phyloP scores from a whole-genome alignment of 495 filamentous ascomycete genomes.

The Penicillium canescens region DNA sequence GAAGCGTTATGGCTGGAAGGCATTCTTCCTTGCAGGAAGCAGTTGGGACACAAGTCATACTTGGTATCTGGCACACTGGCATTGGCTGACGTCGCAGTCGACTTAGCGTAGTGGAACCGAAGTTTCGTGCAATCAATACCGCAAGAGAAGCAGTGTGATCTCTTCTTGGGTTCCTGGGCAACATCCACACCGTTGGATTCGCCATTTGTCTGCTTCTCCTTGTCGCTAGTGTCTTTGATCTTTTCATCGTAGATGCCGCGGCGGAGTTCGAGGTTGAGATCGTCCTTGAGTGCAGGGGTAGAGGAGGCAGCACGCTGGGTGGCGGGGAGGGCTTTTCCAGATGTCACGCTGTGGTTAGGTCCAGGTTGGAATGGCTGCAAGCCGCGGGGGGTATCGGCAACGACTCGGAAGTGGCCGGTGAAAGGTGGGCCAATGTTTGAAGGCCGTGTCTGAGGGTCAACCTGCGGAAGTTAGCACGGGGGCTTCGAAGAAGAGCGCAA shows the following conservation, averaged over 20 bases:
- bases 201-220: slow-evolving; percentile 74
- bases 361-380: slow-evolving; percentile 93
- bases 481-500: neutral
- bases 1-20: slow-evolving; percentile 68
- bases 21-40: slow-evolving; percentile 78
- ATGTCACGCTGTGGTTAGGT: slow-evolving; percentile 68
- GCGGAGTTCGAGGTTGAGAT: slow-evolving; percentile 84
- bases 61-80: slow-evolving; percentile 61
- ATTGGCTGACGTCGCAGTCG: slow-evolving; percentile 54
- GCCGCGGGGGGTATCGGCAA: slow-evolving; percentile 91
- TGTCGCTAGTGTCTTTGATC: slow-evolving; percentile 74
- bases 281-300: slow-evolving; percentile 67
- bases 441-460: slow-evolving; percentile 91
- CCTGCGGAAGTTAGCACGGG: slow-evolving; percentile 49
- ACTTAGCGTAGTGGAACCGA: slow-evolving; percentile 82
- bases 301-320: slow-evolving; percentile 77
- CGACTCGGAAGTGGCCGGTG: slow-evolving; percentile 93
- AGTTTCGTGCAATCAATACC: slow-evolving; percentile 90
- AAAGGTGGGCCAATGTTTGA: slow-evolving; percentile 96
- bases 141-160: slow-evolving; percentile 83
- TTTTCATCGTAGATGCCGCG: slow-evolving; percentile 95
- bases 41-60: slow-evolving; percentile 86
- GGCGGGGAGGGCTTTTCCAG: slow-evolving; percentile 67
- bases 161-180: slow-evolving; percentile 63
- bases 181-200: slow-evolving; percentile 65